Evolutionary conservation across 352 stramenopile species (phyloP).

Genomic region (Phytophthora citrophthora): DNA sequence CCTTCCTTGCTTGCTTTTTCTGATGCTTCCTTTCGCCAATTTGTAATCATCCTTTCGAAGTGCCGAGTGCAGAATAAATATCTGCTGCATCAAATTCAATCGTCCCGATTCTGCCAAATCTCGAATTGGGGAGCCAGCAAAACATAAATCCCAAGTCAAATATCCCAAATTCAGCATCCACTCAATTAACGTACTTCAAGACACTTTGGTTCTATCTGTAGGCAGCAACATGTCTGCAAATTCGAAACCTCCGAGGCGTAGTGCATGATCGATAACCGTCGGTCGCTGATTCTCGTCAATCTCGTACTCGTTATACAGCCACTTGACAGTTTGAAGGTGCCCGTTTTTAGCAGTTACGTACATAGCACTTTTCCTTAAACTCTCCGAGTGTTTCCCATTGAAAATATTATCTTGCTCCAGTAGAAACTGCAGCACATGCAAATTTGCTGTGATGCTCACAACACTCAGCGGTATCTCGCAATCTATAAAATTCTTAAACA

Average conservation of each 20-base stretch:
- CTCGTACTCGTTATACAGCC: not conserved
- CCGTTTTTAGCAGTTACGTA: constrained; percentile 1
- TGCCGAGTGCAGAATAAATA: constrained; percentile 6
- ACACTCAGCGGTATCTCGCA: not conserved
- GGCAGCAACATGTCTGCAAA: constrained; percentile 1
- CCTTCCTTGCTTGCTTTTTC: constrained; percentile 2
- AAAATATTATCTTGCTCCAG: not conserved
- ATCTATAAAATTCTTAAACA: not conserved
- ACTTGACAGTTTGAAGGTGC: not conserved
- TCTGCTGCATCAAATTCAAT: constrained; percentile 24
- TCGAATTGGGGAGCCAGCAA: constrained; percentile 7
- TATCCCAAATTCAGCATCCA: constrained; percentile 21
- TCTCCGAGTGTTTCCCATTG: not conserved
- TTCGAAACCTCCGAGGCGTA: not conserved
- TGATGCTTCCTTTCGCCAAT: not conserved
- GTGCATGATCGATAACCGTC: not conserved
- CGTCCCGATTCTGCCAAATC: constrained; percentile 1
- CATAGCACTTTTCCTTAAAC: not conserved
- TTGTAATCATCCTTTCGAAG: not conserved
- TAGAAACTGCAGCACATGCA: constrained; percentile 3
- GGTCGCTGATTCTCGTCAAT: not conserved
- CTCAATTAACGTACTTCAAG: constrained; percentile 19
- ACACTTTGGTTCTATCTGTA: not conserved
- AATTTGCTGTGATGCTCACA: not conserved
- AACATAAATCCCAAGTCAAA: not conserved